A percentile compares a stretch with the other conserved stretches of the same genome.
Conservation (phyloP, 441 rosid genomes). For the Geranium incanum region DNA sequence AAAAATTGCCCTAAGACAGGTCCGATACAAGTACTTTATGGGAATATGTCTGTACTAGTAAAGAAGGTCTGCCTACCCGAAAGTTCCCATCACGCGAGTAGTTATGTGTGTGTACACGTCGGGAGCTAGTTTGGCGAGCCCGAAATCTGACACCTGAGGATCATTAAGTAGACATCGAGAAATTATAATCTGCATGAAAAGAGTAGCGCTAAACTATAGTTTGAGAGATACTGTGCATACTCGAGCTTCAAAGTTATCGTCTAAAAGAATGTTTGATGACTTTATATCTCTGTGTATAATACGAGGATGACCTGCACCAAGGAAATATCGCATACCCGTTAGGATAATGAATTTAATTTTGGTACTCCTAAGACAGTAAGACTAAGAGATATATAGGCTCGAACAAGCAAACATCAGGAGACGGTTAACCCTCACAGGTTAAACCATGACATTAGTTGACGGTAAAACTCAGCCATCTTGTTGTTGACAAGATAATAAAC, state of each 20-base stretch:
- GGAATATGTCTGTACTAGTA: conserved; percentile 6
- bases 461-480: too few species aligned
- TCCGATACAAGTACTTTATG: background rate
- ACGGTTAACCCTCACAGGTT: background rate
- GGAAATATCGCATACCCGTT: conserved; percentile 9
- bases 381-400: background rate
- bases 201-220: conserved; percentile 8
- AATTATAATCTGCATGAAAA: conserved; percentile 16
- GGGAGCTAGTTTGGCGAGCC: conserved; percentile 89
- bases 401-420: background rate
- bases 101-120: conserved; percentile 82
- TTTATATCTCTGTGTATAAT: conserved; percentile 92
- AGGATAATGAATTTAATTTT: conserved; percentile 9
- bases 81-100: conserved; percentile 97
- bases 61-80: conserved; percentile 51
- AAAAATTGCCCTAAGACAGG: too few species aligned
- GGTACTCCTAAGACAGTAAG: background rate
- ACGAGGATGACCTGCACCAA: conserved; percentile 69
- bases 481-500: too few species aligned
- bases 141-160: conserved; percentile 86
- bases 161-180: conserved; percentile 20
- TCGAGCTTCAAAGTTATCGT: conserved; percentile 74
- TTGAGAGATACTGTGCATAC: conserved; percentile 31
- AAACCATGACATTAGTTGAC: background rate
- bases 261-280: conserved; percentile 90